A percentile compares a stretch with the other conserved stretches of the same genome.
These are phyloP conservation scores for Ophiostoma sp. DNA, from an alignment of 2,329 filamentous ascomycete species.

Conservation along the genomic window DNA sequence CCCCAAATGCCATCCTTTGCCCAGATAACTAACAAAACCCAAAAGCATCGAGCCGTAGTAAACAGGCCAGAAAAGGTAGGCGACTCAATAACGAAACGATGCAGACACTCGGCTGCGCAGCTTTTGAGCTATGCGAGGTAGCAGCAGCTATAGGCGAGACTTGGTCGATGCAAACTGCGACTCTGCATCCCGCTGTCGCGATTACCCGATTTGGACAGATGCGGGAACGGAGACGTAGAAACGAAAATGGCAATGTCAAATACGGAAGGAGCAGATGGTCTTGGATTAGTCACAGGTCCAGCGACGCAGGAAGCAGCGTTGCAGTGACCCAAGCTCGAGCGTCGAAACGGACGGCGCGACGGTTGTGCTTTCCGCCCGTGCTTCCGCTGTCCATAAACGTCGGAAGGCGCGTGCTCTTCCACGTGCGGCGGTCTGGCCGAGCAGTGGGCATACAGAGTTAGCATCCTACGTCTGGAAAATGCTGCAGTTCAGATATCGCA, in stretches of 20 bases:
- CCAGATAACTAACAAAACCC: too few species aligned
- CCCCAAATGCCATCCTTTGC: too few species aligned
- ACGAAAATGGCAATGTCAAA: background rate
- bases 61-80: background rate
- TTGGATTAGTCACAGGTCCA: background rate
- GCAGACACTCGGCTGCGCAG: too few species aligned
- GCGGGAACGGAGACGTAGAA: background rate
- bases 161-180: background rate
- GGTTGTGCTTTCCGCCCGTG: constrained; percentile 28
- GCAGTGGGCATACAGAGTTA: too few species aligned
- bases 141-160: background rate
- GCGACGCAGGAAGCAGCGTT: background rate
- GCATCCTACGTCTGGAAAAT: background rate
- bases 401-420: background rate
- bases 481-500: background rate
- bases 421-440: background rate
- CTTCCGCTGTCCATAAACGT: background rate
- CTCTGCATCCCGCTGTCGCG: background rate
- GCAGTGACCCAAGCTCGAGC: background rate
- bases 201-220: constrained; percentile 5
- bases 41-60: too few species aligned
- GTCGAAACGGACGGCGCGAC: constrained; percentile 24
- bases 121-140: background rate
- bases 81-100: background rate
- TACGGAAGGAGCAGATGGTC: background rate